Evolutionary conservation across 2,329 filamentous ascomycete species (phyloP), one percentile per base, ranked within the genome.

Genomic region (Diaporthe citrichinensis): DNA sequence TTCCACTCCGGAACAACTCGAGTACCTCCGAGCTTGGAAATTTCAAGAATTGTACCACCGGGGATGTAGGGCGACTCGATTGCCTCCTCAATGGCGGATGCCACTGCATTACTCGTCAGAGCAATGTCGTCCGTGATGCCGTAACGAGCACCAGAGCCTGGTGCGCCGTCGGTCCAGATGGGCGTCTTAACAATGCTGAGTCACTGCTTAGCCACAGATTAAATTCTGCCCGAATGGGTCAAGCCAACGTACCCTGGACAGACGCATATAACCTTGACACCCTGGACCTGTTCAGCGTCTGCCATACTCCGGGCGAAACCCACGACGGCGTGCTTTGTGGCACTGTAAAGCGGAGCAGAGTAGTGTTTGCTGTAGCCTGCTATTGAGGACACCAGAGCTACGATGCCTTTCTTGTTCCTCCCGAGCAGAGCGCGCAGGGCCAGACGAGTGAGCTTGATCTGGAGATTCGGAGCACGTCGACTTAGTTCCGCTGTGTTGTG

Each of bases 241-340:
- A 14, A 41, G 10, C 6, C 6, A 9, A 34, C 53, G 6, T 71
- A 71, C 68, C 68, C 68, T 58, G 68, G 53, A 23, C 53, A 71
- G 17, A 71, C 28, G 14, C 25, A 71, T 2, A 34, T 53, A 36
- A 71, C 20, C 28, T 71, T 71, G 53, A 71, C 53, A 9, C 68
- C 53, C 36, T 71, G 68, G 23, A 59, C 9, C 53, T 59, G 15
- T 39, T 71, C 68, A 7, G 68, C 68, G 5, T 74, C 67, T 6
- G 62, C 80, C 81, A 86, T 80, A 12, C 81, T 82, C 51, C 82
- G 80, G 17, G 81, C 80, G 71, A 85, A 85, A 0, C 84, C 84
- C 7, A 84, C 81, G n/a, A 85, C 71, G 1, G 82, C 84, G 72
- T 85, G 83, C 75, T 86, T 86, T 9, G 79, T 80, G 0, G 84